phyloP scores from a whole-genome alignment of 2,329 filamentous ascomycete species.

The Fusarium armeniacum region DNA sequence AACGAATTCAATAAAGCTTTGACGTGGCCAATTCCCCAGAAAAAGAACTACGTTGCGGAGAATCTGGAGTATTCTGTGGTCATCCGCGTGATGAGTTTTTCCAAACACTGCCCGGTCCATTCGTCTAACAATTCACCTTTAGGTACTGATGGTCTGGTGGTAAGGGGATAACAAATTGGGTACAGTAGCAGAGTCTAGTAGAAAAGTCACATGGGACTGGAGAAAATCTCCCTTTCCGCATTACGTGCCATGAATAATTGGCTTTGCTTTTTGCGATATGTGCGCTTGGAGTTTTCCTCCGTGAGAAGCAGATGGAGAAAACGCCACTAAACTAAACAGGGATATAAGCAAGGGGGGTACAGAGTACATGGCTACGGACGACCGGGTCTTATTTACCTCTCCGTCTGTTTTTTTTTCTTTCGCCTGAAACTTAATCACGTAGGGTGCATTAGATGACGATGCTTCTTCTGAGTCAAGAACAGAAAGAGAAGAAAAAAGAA shows the following conservation, averaged over 20 bases:
- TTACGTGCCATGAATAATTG: constrained; percentile 4
- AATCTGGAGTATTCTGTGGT: constrained; percentile 33
- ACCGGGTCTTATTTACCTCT: not conserved
- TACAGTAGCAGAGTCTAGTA: not conserved
- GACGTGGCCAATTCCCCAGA: constrained; percentile 22
- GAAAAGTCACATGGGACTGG: constrained; percentile 31
- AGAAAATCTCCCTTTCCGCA: not conserved
- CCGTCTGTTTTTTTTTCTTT: not conserved
- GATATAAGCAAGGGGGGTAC: not conserved
- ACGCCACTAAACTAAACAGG: constrained; percentile 27
- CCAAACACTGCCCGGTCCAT: not conserved
- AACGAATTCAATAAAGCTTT: constrained; percentile 15
- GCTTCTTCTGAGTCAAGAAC: constrained; percentile 37
- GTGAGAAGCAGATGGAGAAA: constrained; percentile 31
- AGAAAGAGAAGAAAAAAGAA: constrained; percentile 10
- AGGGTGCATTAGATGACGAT: constrained; percentile 6
- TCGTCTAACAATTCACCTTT: constrained; percentile 5
- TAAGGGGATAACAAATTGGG: not conserved
- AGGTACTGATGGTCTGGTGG: not conserved
- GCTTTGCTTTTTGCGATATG: constrained; percentile 39
- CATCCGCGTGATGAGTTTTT: constrained; percentile 20
- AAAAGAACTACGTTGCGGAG: constrained; percentile 31
- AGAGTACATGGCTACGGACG: not conserved
- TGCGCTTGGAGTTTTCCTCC: constrained; percentile 30
- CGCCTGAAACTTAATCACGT: not conserved